Evolutionary conservation across 371 early-diverging fungal genomes (phyloP), one percentile per base, ranked within the genome.

Genomic region (Actinomortierella wolfii): DNA sequence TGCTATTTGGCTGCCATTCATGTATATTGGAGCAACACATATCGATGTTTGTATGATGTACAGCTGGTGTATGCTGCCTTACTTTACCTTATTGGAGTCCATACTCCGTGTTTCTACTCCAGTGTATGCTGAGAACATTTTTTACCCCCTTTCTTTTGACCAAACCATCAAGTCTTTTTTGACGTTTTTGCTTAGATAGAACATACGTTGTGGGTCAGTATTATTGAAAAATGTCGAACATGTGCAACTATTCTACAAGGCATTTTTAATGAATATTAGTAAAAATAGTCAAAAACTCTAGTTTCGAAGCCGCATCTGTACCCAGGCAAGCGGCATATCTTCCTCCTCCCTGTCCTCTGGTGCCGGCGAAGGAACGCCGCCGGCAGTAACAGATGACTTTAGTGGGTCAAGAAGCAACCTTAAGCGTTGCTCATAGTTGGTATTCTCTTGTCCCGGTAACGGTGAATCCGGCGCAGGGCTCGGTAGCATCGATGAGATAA

Each of bases 241-340:
- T 11, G 42, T n/a, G 17, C 42, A 41, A 8, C 42, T 41, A 11
- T 41, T 41, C 17, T 41, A 41, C 42, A 17, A 2, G 0, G 3
- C 43, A 17, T 43, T 43, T 0, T 13, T 51, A 25, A 29, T 8
- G 17, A 29, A 26, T 29, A 17, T 41, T 41, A 8, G 8, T 41
- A 11, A 41, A 41, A 41, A 41, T 41, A 41, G 8, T 11, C 8
- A 41, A 41, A 41, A 41, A 41, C 8, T 8, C 17, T 41, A 17
- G 17, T 45, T 57, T 9, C 66, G 66, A 6, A 65, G 58, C 43
- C 66, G 34, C 26, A 44, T 50, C 42, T 61, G 67, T 4, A 66
- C 56, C 21, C 65, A 21, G 2, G 73, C 73, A 49, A 71, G 34
- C 8, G 73, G 73, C 17, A 71, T 48, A 45, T 71, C 66, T 23